Evolutionary conservation across 2,329 filamentous ascomycete genomes (phyloP).

Genomic region (Knufia fluminis): DNA sequence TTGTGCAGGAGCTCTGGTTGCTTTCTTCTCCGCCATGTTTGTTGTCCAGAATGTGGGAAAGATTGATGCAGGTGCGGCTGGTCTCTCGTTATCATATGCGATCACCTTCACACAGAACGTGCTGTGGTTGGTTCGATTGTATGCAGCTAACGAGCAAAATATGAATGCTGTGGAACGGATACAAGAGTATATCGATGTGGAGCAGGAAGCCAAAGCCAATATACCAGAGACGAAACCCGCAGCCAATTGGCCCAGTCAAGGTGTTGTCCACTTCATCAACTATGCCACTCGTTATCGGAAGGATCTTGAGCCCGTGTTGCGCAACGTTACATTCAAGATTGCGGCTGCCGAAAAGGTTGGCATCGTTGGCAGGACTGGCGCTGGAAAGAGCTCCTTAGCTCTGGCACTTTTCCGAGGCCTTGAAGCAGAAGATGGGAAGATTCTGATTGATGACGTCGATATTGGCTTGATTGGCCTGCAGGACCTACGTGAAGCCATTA

Average conservation of each 20-base stretch:
- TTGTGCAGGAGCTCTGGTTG: slow-evolving; percentile 77
- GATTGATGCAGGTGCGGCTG: slow-evolving; percentile 84
- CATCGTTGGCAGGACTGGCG: slow-evolving; percentile 89
- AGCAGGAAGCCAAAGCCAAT: slow-evolving; percentile 76
- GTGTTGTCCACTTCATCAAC: slow-evolving; percentile 74
- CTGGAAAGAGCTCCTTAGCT: slow-evolving; percentile 91
- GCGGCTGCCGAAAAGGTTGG: slow-evolving; percentile 83
- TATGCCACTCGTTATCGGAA: slow-evolving; percentile 84
- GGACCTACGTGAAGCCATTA: slow-evolving; percentile 85
- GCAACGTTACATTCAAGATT: slow-evolving; percentile 77
- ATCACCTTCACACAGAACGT: slow-evolving; percentile 97
- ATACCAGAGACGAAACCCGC: slow-evolving; percentile 70
- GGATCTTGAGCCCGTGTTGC: slow-evolving; percentile 80
- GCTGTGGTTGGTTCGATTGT: slow-evolving; percentile 88
- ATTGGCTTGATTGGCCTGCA: slow-evolving; percentile 84
- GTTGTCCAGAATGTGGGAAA: slow-evolving; percentile 73
- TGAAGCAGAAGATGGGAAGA: slow-evolving; percentile 81
- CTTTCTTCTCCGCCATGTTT: slow-evolving; percentile 89
- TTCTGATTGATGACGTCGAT: slow-evolving; percentile 84
- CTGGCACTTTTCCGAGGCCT: slow-evolving; percentile 87
- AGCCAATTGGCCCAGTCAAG: slow-evolving; percentile 73
- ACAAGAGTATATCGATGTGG: slow-evolving; percentile 93
- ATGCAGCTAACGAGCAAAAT: slow-evolving; percentile 93
- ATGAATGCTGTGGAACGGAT: slow-evolving; percentile 99
- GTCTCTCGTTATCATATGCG: slow-evolving; percentile 88